A percentile compares a stretch with the other conserved stretches of the same genome.
Conservation (phyloP, 805 yeast genomes). For the Maudiozyma saulgeensis region DNA sequence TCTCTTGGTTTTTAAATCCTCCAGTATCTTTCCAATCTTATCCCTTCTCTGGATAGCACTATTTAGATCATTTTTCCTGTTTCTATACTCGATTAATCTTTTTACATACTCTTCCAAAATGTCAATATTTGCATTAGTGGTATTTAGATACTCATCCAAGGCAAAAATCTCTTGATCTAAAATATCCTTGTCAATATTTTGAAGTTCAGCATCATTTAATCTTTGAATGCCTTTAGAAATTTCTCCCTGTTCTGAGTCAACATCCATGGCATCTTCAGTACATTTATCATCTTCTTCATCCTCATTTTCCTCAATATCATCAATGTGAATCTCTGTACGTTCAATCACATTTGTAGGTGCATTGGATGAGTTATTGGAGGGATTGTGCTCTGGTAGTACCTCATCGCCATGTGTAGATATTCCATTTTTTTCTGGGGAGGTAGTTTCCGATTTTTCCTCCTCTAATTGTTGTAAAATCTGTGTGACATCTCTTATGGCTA, state of each 20-base stretch:
- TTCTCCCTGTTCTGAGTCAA: constrained; percentile 25
- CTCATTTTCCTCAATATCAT: not conserved
- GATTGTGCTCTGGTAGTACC: not conserved
- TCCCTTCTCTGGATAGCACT: constrained; percentile 61
- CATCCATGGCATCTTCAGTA: constrained; percentile 12
- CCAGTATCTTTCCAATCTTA: constrained; percentile 47
- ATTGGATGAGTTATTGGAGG: not conserved
- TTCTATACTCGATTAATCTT: constrained; percentile 53
- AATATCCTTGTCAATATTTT: constrained; percentile 36
- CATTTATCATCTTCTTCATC: not conserved
- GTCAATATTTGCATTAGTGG: constrained; percentile 58
- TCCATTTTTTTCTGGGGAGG: not conserved
- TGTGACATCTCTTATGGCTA: constrained; percentile 46
- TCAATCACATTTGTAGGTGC: not conserved
- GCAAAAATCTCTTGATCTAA: constrained; percentile 44
- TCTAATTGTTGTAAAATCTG: constrained; percentile 20
- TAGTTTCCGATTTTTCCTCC: not conserved
- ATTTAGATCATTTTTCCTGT: constrained; percentile 58
- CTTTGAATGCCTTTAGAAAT: constrained; percentile 30
- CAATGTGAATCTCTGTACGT: not conserved
- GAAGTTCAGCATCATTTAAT: constrained; percentile 43
- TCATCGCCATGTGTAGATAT: too few species aligned
- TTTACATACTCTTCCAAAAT: constrained; percentile 67
- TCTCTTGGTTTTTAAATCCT: constrained; percentile 61
- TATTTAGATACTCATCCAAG: constrained; percentile 46